These are phyloP conservation scores for Ogataea neopini DNA, from an alignment of 805 yeast species.

Conservation along the genomic window DNA sequence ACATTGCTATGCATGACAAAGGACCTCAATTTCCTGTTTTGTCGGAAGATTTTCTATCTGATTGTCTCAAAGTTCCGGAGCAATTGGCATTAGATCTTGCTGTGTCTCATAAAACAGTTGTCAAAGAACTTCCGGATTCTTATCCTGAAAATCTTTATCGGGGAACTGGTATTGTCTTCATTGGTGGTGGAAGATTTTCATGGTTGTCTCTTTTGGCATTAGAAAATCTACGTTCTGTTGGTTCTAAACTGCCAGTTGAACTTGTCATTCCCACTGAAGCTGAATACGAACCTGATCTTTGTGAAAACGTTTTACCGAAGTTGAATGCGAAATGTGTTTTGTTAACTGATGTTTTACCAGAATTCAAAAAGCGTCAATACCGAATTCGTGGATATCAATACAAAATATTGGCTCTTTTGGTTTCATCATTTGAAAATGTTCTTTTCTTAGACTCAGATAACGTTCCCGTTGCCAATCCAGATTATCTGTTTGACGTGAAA, in stretches of 20 bases:
- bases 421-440: slow-evolving; percentile 54
- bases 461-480: slow-evolving; percentile 49
- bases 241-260: slow-evolving; percentile 51
- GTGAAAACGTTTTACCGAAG: slow-evolving; percentile 42
- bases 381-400: slow-evolving; percentile 49
- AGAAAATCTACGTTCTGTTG: slow-evolving; percentile 45
- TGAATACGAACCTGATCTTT: slow-evolving; percentile 47
- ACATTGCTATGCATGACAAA: slow-evolving; percentile 35
- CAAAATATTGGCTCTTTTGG: slow-evolving; percentile 49
- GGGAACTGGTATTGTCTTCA: slow-evolving; percentile 65
- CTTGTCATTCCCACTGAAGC: slow-evolving; percentile 46
- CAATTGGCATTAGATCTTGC: slow-evolving; percentile 46
- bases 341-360: slow-evolving; percentile 51
- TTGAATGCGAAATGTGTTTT: slow-evolving; percentile 63
- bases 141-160: slow-evolving; percentile 43
- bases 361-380: slow-evolving; percentile 25
- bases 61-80: slow-evolving; percentile 48
- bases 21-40: slow-evolving; percentile 38
- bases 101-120: slow-evolving; percentile 48
- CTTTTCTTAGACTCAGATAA: slow-evolving; percentile 55
- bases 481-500: slow-evolving; percentile 51
- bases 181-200: slow-evolving; percentile 76
- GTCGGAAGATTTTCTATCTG: slow-evolving; percentile 52
- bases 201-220: slow-evolving; percentile 60
- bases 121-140: slow-evolving; percentile 38